Percentiles rank a stretch among this genome's conserved stretches.
These are phyloP conservation scores for Colletotrichum camelliae DNA, from an alignment of 2,329 filamentous ascomycete genomes.

Conservation along the genomic window DNA sequence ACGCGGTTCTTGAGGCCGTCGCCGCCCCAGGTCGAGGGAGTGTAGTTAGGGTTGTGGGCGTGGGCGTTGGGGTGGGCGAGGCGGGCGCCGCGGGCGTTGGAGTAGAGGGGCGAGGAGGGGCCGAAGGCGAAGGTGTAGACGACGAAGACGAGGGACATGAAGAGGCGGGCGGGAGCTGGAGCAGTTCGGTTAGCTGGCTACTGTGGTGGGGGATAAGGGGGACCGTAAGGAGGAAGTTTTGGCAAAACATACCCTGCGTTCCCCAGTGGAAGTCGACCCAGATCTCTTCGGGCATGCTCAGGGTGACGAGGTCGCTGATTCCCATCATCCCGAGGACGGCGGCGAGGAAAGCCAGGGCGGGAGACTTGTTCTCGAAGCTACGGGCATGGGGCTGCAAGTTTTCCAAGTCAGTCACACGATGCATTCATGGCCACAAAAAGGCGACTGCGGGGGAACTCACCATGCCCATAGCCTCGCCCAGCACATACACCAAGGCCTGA, in stretches of 20 bases:
- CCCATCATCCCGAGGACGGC: constrained; percentile 68
- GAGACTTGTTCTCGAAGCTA: constrained; percentile 70
- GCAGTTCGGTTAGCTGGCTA: constrained; percentile 1
- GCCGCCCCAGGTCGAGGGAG: constrained; percentile 53
- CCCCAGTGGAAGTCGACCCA: constrained; percentile 68
- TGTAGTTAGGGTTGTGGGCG: constrained; percentile 38
- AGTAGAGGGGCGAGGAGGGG: constrained; percentile 54
- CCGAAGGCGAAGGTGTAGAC: constrained; percentile 70
- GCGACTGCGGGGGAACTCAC: constrained; percentile 50
- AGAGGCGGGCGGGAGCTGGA: constrained; percentile 67
- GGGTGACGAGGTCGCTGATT: constrained; percentile 67
- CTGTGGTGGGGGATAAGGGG: too few species aligned
- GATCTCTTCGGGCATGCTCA: constrained; percentile 73
- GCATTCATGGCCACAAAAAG: too few species aligned
- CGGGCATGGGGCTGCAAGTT: constrained; percentile 63
- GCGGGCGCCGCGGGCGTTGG: constrained; percentile 31
- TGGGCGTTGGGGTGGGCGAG: constrained; percentile 40
- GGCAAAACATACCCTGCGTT: constrained; percentile 60
- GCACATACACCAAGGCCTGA: constrained; percentile 79
- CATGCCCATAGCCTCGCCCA: constrained; percentile 84
- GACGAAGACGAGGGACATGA: constrained; percentile 65
- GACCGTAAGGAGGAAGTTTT: constrained; percentile 25
- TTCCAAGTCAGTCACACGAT: not conserved
- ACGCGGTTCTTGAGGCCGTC: constrained; percentile 82
- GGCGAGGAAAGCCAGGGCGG: constrained; percentile 77